Evolutionary conservation across 1,139 yeast species (phyloP).

Genomic region (Citeromyces hawaiiensis): DNA sequence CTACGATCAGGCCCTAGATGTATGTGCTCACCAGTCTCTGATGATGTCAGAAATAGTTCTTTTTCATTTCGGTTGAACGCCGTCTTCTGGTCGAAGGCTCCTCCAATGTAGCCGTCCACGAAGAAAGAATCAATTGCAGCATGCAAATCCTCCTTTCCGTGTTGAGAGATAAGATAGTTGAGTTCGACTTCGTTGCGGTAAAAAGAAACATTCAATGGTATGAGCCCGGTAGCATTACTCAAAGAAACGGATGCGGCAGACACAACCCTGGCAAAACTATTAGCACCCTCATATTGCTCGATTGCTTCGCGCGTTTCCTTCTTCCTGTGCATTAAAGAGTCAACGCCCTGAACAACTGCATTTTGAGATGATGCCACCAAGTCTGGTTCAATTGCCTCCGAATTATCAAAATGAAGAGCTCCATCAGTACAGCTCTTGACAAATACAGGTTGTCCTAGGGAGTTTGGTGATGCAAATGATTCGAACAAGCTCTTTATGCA

Average conservation of each 20-base stretch:
- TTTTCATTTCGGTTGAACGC: neutral
- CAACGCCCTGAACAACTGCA: slow-evolving; percentile 67
- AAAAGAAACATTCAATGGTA: slow-evolving; percentile 30
- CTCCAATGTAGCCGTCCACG: neutral
- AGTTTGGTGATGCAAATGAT: slow-evolving; percentile 12
- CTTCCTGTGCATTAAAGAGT: slow-evolving; percentile 24
- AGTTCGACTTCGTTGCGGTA: slow-evolving; percentile 29
- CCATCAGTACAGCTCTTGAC: slow-evolving; percentile 3
- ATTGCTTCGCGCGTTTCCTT: slow-evolving; percentile 5
- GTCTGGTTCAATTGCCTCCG: slow-evolving; percentile 49
- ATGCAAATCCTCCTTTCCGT: slow-evolving; percentile 22
- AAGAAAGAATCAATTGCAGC: neutral
- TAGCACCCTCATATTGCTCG: neutral
- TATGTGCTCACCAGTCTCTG: neutral
- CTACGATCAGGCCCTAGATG: neutral
- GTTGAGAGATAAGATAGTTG: slow-evolving; percentile 25
- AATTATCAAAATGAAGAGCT: slow-evolving; percentile 27
- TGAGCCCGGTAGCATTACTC: slow-evolving; percentile 22
- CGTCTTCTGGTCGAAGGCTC: neutral
- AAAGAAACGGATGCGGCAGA: slow-evolving; percentile 2
- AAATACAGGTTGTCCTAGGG: slow-evolving; percentile 10
- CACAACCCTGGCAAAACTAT: neutral
- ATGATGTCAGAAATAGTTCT: neutral
- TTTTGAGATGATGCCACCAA: slow-evolving; percentile 53
- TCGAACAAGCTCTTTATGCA: neutral